Evolutionary conservation across 2,329 filamentous ascomycete genomes (phyloP).

Genomic region (Trichoderma endophyticum): DNA sequence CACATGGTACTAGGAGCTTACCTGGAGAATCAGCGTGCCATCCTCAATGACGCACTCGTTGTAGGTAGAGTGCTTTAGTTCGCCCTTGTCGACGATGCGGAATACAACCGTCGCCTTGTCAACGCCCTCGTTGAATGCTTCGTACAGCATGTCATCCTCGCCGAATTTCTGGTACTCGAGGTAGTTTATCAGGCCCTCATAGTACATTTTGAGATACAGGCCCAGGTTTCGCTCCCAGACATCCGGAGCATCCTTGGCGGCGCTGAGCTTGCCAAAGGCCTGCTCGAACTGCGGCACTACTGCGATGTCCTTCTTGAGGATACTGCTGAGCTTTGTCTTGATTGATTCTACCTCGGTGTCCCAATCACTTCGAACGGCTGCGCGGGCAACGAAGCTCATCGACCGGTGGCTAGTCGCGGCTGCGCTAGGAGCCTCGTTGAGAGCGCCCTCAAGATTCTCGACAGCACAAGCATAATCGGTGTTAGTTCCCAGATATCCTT

Average conservation of each 20-base stretch:
- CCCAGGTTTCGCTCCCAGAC: conserved; percentile 45
- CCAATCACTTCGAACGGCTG: conserved; percentile 42
- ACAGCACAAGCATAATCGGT: conserved; percentile 37
- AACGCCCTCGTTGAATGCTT: conserved; percentile 48
- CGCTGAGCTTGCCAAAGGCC: conserved; percentile 40
- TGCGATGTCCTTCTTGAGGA: conserved; percentile 41
- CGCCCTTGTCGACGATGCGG: conserved; percentile 46
- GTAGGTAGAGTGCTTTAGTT: conserved; percentile 36
- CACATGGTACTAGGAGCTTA: background rate
- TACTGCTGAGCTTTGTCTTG: conserved; percentile 38
- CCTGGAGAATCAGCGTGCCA: conserved; percentile 50
- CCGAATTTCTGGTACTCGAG: conserved; percentile 45
- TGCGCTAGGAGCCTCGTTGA: conserved; percentile 41
- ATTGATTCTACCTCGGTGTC: conserved; percentile 39
- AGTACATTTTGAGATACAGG: conserved; percentile 40
- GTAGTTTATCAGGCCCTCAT: conserved; percentile 40
- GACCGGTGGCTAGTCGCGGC: conserved; percentile 24
- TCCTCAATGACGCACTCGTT: conserved; percentile 48
- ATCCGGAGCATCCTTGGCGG: conserved; percentile 29
- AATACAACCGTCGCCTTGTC: conserved; percentile 42
- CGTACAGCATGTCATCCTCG: conserved; percentile 47
- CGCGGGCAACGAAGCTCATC: conserved; percentile 44
- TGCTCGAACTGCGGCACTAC: conserved; percentile 48
- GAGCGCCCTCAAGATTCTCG: conserved; percentile 40
- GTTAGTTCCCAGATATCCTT: conserved; percentile 45